Conservation (phyloP, 2,329 filamentous ascomycete genomes). For the Blastomyces gilchristii region DNA sequence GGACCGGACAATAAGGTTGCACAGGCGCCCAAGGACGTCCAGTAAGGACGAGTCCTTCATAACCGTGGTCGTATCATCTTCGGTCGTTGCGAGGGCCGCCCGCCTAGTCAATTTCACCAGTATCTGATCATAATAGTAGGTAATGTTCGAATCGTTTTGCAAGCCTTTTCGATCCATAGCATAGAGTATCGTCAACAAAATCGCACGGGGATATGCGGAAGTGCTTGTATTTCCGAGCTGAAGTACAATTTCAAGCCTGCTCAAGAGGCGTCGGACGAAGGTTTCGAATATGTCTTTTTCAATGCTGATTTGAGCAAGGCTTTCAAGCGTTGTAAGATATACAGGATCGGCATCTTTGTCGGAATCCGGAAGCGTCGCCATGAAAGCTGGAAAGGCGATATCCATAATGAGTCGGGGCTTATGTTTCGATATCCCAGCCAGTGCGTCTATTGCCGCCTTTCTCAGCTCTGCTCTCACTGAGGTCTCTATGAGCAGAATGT, state of each 20-base stretch:
- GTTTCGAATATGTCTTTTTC: slow-evolving; percentile 56
- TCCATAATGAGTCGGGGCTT: slow-evolving; percentile 54
- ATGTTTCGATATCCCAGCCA: slow-evolving; percentile 52
- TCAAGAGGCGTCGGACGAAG: slow-evolving; percentile 51
- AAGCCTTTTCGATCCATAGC: slow-evolving; percentile 46
- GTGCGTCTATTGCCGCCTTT: slow-evolving; percentile 46
- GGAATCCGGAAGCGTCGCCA: slow-evolving; percentile 52
- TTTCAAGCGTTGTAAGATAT: slow-evolving; percentile 50
- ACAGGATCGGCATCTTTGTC: slow-evolving; percentile 37
- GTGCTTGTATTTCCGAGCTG: slow-evolving; percentile 39
- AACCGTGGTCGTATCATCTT: slow-evolving; percentile 26
- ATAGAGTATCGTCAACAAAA: slow-evolving; percentile 53
- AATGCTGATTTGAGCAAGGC: slow-evolving; percentile 52
- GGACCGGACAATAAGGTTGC: slow-evolving; percentile 48
- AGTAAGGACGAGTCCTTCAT: slow-evolving; percentile 45
- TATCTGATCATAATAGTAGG: slow-evolving; percentile 42
- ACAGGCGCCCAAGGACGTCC: slow-evolving; percentile 51
- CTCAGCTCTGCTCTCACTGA: slow-evolving; percentile 48
- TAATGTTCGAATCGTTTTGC: slow-evolving; percentile 34
- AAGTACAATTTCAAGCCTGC: slow-evolving; percentile 49
- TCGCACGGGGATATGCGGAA: slow-evolving; percentile 46
- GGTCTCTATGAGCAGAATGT: slow-evolving; percentile 51
- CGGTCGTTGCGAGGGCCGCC: slow-evolving; percentile 29
- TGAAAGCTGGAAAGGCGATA: slow-evolving; percentile 55
- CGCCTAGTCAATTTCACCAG: slow-evolving; percentile 36